These are phyloP conservation scores for Amyloporia xantha DNA, from an alignment of 768 basidiomycete genomes.

Conservation along the genomic window DNA sequence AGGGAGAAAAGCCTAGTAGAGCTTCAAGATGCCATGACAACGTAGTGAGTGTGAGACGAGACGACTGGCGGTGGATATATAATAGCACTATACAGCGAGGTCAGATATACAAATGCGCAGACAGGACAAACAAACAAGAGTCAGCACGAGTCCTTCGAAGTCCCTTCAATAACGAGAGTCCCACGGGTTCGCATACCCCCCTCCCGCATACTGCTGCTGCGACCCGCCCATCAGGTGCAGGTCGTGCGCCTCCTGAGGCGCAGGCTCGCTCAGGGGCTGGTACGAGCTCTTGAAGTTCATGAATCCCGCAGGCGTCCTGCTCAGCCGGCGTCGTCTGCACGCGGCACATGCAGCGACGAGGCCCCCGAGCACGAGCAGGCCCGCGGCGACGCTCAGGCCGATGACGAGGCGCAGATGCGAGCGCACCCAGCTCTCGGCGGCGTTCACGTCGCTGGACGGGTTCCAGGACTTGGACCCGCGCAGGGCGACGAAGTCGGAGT, in stretches of 20 bases:
- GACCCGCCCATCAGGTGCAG: slow-evolving; percentile 18
- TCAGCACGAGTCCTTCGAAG: neutral
- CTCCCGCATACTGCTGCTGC: neutral
- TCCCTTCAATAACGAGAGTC: slow-evolving; percentile 17
- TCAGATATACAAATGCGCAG: neutral
- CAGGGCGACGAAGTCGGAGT: slow-evolving; percentile 28
- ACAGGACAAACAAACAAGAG: neutral
- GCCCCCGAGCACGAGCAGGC: slow-evolving; percentile 46
- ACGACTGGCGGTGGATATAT: neutral
- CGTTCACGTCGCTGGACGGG: neutral
- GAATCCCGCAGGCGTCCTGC: slow-evolving; percentile 12
- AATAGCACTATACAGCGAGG: neutral
- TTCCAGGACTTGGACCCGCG: slow-evolving; percentile 19
- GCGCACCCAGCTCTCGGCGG: slow-evolving; percentile 21
- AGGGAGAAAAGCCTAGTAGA: no score
- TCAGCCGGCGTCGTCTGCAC: slow-evolving; percentile 9
- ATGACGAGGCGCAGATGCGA: slow-evolving; percentile 59
- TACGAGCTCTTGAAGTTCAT: slow-evolving; percentile 14
- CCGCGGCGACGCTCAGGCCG: slow-evolving; percentile 63
- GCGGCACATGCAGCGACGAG: slow-evolving; percentile 19
- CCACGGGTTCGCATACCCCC: slow-evolving; percentile 20
- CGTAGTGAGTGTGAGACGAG: no score
- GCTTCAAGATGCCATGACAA: no score
- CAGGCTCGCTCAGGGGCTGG: slow-evolving; percentile 25
- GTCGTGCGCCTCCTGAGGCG: slow-evolving; percentile 24